Evolutionary conservation across 495 filamentous ascomycete genomes (phyloP), one percentile per base, ranked within the genome.

Genomic region (Aspergillus kassunensis): DNA sequence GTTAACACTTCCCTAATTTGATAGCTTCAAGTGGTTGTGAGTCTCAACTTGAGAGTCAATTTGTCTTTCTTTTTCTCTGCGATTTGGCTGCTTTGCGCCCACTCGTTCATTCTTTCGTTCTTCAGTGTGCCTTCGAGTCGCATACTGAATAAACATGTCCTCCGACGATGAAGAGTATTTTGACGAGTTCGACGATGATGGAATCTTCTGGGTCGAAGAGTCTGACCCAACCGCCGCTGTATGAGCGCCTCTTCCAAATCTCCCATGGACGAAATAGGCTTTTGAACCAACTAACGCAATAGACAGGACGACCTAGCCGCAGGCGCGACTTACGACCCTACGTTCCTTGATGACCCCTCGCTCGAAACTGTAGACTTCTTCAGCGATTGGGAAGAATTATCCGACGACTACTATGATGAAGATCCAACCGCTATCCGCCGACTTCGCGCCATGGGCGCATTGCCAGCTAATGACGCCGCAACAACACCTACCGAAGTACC

Each of bases 391-490:
- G 72, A 76, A 46, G 72, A 77, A 21, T 64, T 73, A 31, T 71
- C 74, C 16, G 76, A 78, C 53, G 74, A 78, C 52, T 78, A 77
- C 64, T 71, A 73, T 45, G 75, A 80, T 36, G 67, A 76, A 35
- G 75, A 76, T 35, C 63, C 71, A 8, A 70, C 66, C 11, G 63
- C 58, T 23, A 60, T 55, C 9, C 55, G 57, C 15, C 45, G 52
- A 43, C 53, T 60, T 23, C 56, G 62, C 7, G 57, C 39, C 39
- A 54, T 56, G 20, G 51, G 49, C 31, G 33, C 33, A 8, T 49
- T 44, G 46, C 43, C 55, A 2, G 47, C 49, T 23, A 46, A 29
- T 20, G 24, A 35, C 4, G 43, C 44, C 15, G 36, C 24, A 23
- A 18, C n/a, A n/a, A n/a, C n/a, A n/a, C n/a, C 29, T 40, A 49